Evolutionary conservation across 2,329 filamentous ascomycete species (phyloP).

Genomic region (Hortaea werneckii): DNA sequence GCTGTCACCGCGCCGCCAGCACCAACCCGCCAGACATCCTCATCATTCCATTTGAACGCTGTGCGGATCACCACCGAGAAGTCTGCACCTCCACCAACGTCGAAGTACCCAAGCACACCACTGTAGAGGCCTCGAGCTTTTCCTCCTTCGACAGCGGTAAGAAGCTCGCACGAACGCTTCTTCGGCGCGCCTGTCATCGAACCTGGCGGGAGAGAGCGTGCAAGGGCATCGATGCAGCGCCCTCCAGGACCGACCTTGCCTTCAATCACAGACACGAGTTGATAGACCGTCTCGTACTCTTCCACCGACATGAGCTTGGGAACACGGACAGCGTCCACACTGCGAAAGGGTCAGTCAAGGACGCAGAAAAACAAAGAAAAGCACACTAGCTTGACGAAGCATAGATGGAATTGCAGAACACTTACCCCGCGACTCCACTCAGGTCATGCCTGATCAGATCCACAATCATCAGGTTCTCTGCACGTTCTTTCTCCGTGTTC

Average conservation of each 20-base stretch:
- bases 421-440: conserved; percentile 69
- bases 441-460: conserved; percentile 92
- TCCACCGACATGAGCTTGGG: conserved; percentile 75
- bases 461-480: conserved; percentile 97
- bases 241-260: conserved; percentile 44
- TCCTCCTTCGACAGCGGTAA: conserved; percentile 56
- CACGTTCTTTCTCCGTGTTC: conserved; percentile 75
- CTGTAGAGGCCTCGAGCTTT: conserved; percentile 68
- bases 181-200: conserved; percentile 97
- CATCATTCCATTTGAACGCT: conserved; percentile 54
- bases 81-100: conserved; percentile 73
- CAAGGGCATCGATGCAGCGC: conserved; percentile 67
- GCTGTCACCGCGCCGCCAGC: conserved; percentile 86
- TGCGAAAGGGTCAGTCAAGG: conserved; percentile 4
- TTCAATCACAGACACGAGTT: conserved; percentile 82
- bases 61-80: conserved; percentile 88
- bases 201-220: conserved; percentile 71
- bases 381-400: background rate
- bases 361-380: background rate
- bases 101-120: conserved; percentile 82
- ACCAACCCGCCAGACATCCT: conserved; percentile 63
- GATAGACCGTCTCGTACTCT: conserved; percentile 82
- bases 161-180: conserved; percentile 77
- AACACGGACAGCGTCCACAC: conserved; percentile 52
- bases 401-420: background rate